phyloP scores from a whole-genome alignment of 2,329 filamentous ascomycete species.

The Sclerotiophoma versabilis region DNA sequence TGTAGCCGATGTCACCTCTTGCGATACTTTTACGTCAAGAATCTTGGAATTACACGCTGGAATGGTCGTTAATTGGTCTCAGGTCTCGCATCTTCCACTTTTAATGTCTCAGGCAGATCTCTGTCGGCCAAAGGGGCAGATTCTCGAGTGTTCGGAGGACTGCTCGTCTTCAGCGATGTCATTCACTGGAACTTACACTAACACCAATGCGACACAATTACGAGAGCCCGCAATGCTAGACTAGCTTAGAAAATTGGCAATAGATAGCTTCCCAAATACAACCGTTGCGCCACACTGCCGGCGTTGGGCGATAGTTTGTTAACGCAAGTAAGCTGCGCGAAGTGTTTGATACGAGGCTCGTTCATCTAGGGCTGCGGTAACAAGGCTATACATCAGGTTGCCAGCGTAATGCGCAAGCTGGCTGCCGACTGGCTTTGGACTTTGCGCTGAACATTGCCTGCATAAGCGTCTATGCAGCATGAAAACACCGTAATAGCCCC shows the following conservation, averaged over 20 bases:
- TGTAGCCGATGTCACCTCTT: neutral
- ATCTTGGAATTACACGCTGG: neutral
- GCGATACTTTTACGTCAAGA: neutral
- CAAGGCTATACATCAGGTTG: neutral
- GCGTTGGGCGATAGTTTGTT: neutral
- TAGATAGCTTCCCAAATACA: too few relatives aligned
- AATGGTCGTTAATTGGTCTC: neutral
- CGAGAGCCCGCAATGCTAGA: neutral
- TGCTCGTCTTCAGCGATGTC: too few relatives aligned
- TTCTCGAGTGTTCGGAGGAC: neutral
- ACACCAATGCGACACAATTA: neutral
- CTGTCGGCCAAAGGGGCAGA: neutral
- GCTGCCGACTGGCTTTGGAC: neutral
- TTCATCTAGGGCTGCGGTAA: neutral
- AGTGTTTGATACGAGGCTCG: neutral
- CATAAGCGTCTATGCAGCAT: conserved; percentile 13
- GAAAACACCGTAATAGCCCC: neutral
- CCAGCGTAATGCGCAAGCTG: neutral
- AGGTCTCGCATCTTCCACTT: too few relatives aligned
- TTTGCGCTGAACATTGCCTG: conserved; percentile 1
- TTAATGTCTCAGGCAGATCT: neutral
- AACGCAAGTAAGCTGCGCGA: neutral
- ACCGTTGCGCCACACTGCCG: neutral
- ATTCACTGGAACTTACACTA: too few relatives aligned
- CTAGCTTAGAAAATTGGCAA: too few relatives aligned